A percentile compares a stretch with the other conserved stretches of the same genome.
Evolutionary conservation across 345 rosid species (phyloP).

Genomic region (Toxicodendron radicans): DNA sequence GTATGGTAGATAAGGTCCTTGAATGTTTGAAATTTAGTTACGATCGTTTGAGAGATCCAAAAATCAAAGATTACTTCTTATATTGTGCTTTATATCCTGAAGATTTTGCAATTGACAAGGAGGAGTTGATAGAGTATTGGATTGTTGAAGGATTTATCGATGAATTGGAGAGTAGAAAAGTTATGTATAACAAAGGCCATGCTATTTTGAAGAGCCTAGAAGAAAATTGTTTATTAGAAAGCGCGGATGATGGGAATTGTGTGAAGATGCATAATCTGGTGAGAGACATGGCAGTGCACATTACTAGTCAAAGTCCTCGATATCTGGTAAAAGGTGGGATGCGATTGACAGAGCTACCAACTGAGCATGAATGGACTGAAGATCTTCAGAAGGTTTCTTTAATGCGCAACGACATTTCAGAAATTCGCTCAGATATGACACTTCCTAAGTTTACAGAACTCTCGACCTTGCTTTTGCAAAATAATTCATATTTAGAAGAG

Average conservation of each 20-base stretch:
- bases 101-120: background rate
- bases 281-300: constrained; percentile 24
- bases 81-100: constrained; percentile 24
- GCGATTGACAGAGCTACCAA: constrained; percentile 16
- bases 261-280: constrained; percentile 33
- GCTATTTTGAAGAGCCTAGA: constrained; percentile 20
- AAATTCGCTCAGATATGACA: background rate
- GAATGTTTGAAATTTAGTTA: too few species aligned
- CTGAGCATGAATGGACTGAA: constrained; percentile 19
- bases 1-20: too few species aligned
- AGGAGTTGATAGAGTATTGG: constrained; percentile 24
- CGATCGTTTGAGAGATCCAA: background rate
- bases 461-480: constrained; percentile 18
- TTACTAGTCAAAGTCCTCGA: background rate
- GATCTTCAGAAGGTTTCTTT: constrained; percentile 18
- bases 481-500: background rate
- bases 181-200: constrained; percentile 18
- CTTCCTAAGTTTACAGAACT: background rate
- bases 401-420: background rate
- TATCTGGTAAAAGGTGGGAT: constrained; percentile 23
- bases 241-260: background rate
- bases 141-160: constrained; percentile 17
- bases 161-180: constrained; percentile 1
- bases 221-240: constrained; percentile 18
- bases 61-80: constrained; percentile 20